Base-by-base conservation (phyloP, 441 rosid species). In the Sinapis alba region DNA sequence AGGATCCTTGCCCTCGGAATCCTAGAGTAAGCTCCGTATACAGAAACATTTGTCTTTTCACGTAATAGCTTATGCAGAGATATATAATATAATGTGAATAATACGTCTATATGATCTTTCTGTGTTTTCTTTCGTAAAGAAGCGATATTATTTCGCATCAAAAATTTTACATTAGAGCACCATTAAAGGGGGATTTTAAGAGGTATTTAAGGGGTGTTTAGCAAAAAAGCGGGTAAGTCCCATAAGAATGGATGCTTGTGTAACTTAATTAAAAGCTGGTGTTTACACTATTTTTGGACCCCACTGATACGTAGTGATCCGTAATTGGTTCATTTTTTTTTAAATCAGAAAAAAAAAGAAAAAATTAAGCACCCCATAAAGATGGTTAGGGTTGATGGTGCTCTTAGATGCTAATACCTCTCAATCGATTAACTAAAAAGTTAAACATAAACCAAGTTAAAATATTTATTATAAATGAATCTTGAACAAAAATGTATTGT, bases 1-100 rank as follows among this genome's bases (percentile, higher is more conserved):
- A 80, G 91, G 78, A 92, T 94, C 73, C 69, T 85, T 78, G 83
- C 75, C 20, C 97, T 94, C 15, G 99, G 86, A 65, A 71, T 94
- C 82, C 83, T 94, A 1, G 99, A 94, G 99, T 94, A 91, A 82
- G 59, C 75, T 75, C 70, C 64, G 11, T 73, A 68, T 69, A 70
- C 66, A 34, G 23, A 18, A 19, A 30, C 62, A 3, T n/a, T 68
- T n/a, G 20, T 3, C 41, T 63, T 65, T 27, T n/a, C 18, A 54
- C 45, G 24, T 58, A 13, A 5, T 57, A 24, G 7, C 18, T 16
- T 50, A 50, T 50, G 56, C 12, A 50, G 56, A 50, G 56, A 21
- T 56, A 56, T 56, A 56, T 47, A 27, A 16, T 59, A 43, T 45
- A 47, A 16, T 15, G 2, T 47, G 20, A 47, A 15, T 47, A 16